A percentile compares a stretch with the other conserved stretches of the same genome.
Evolutionary conservation across 768 basidiomycete species (phyloP).

Genomic region (Mycena epipterygia): DNA sequence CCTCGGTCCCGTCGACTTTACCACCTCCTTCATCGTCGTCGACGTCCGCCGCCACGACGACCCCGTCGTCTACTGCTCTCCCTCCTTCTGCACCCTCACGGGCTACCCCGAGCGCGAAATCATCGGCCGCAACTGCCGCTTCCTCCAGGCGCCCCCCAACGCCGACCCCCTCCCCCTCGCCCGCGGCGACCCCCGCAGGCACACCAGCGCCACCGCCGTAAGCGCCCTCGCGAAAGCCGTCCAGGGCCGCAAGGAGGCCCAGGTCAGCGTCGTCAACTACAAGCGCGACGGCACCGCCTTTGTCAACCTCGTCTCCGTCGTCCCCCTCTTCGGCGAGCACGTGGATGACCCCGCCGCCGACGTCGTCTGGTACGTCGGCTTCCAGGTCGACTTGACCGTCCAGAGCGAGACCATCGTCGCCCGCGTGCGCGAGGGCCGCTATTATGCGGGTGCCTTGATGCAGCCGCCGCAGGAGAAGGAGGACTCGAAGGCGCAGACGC

Average conservation of each 20-base stretch:
- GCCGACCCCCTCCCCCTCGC: background rate
- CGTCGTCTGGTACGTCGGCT: conserved; percentile 90
- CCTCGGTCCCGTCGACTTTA: conserved; percentile 93
- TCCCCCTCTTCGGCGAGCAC: conserved; percentile 83
- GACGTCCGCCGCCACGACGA: conserved; percentile 86
- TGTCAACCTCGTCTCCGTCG: conserved; percentile 92
- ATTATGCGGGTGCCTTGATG: conserved; percentile 14
- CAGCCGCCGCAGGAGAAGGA: background rate
- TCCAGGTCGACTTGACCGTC: conserved; percentile 93
- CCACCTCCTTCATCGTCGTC: conserved; percentile 92
- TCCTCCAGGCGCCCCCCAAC: conserved; percentile 79
- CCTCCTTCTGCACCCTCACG: conserved; percentile 83
- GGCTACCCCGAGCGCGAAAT: conserved; percentile 84
- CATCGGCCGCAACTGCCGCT: conserved; percentile 91
- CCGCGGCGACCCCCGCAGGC: conserved; percentile 60
- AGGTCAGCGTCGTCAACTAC: conserved; percentile 87
- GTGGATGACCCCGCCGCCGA: conserved; percentile 72
- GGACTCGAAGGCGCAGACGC: background rate
- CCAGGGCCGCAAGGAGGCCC: conserved; percentile 82
- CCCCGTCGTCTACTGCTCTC: conserved; percentile 93
- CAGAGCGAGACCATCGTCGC: conserved; percentile 89
- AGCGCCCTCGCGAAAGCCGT: conserved; percentile 74
- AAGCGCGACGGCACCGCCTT: conserved; percentile 87
- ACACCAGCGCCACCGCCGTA: conserved; percentile 75
- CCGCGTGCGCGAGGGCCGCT: conserved; percentile 79